Percentiles rank a stretch among this genome's conserved stretches.
These are phyloP conservation scores for Paratinospora sagittata DNA, from an alignment of 164 flowering plant species.

Conservation along the genomic window DNA sequence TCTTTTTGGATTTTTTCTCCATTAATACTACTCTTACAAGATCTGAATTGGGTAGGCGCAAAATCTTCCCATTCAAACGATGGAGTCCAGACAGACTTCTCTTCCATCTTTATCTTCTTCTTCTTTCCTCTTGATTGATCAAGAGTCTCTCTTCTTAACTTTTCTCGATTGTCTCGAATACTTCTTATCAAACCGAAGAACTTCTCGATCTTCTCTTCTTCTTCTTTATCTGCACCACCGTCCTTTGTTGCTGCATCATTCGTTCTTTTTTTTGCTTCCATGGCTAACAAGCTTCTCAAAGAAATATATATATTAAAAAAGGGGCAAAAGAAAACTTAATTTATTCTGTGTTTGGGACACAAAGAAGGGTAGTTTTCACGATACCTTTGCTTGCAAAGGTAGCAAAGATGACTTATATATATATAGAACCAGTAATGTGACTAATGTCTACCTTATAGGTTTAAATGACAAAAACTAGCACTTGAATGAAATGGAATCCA, in stretches of 20 bases:
- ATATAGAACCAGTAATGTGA: too few species aligned
- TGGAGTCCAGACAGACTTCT: background rate
- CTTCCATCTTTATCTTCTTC: background rate
- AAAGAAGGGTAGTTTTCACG: too few species aligned
- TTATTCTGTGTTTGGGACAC: too few species aligned
- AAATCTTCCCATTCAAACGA: constrained; percentile 1
- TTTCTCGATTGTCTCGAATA: background rate
- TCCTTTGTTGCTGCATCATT: background rate
- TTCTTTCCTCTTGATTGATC: background rate
- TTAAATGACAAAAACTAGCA: background rate
- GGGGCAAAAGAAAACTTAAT: too few species aligned
- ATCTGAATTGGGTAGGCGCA: background rate
- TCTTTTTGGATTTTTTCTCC: background rate
- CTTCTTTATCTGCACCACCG: background rate
- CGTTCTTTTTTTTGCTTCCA: too few species aligned
- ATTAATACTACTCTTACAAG: background rate
- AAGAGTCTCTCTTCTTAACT: background rate
- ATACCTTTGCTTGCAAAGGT: background rate
- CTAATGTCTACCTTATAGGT: background rate
- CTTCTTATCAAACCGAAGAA: background rate
- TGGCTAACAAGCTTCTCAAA: background rate
- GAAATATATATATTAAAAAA: too few species aligned
- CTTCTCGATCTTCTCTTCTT: background rate
- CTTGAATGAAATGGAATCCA: background rate
- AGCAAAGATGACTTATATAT: background rate